Conservation (phyloP, 352 stramenopile species). For the Elongisporangium anandrum region DNA sequence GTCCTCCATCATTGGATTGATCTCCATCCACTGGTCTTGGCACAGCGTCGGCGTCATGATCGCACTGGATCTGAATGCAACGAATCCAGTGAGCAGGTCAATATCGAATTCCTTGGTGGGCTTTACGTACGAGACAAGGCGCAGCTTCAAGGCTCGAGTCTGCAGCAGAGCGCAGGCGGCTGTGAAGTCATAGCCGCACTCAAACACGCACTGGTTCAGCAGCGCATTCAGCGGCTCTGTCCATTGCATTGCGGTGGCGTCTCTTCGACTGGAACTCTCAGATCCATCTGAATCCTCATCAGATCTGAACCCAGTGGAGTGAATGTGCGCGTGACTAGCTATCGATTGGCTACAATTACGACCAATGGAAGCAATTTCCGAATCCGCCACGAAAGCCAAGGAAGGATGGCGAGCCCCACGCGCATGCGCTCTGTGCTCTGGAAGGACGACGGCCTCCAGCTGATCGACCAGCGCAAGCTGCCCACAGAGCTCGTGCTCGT, state of each 20-base stretch:
- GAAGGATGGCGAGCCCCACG: constrained; percentile 19
- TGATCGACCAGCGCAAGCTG: constrained; percentile 77
- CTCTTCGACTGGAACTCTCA: constrained; percentile 4
- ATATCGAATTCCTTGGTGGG: too few relatives aligned
- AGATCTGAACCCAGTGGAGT: constrained; percentile 2
- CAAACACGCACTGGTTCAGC: constrained; percentile 77
- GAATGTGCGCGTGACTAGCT: constrained; percentile 1
- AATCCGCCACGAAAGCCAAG: constrained; percentile 6
- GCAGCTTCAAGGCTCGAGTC: constrained; percentile 32
- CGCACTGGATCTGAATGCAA: constrained; percentile 14
- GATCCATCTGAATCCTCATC: not conserved
- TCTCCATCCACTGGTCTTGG: constrained; percentile 63
- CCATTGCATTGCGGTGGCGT: constrained; percentile 46
- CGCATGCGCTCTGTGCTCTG: constrained; percentile 72
- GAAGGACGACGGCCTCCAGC: constrained; percentile 53
- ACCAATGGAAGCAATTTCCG: not conserved
- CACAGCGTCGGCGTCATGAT: constrained; percentile 38
- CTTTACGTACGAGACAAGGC: constrained; percentile 16
- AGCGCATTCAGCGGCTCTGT: constrained; percentile 51
- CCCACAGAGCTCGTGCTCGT: constrained; percentile 60
- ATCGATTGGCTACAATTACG: not conserved
- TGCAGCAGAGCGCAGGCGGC: constrained; percentile 30
- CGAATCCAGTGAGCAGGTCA: not conserved
- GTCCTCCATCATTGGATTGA: constrained; percentile 50
- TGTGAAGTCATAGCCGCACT: constrained; percentile 67